phyloP scores from a whole-genome alignment of 306 rosid genomes.

The Vigna reflexopilosa region DNA sequence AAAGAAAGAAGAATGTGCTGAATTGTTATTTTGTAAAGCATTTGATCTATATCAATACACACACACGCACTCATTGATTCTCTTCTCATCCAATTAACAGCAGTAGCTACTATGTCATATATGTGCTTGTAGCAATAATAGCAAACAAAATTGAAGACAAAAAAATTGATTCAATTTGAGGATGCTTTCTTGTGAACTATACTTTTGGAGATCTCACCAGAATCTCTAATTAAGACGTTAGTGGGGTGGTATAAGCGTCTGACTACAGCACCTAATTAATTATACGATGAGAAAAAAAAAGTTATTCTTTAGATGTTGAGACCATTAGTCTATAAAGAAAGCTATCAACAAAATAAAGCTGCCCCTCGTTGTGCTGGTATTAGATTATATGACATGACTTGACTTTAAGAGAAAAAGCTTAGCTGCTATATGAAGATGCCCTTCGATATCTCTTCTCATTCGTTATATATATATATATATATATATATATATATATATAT shows the following conservation, averaged over 20 bases:
- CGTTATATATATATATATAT: no score
- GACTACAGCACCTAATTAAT: neutral
- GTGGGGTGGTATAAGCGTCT: neutral
- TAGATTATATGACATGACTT: neutral
- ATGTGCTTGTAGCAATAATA: no score
- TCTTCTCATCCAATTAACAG: neutral
- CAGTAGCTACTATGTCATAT: neutral
- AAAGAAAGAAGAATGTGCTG: slow-evolving; percentile 35
- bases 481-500: no score
- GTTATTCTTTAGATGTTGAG: neutral
- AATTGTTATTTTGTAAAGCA: slow-evolving; percentile 5
- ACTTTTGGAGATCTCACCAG: neutral
- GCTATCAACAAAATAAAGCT: neutral
- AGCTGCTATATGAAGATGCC: neutral
- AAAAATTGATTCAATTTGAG: neutral
- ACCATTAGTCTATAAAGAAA: neutral
- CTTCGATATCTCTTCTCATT: neutral
- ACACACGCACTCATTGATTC: neutral
- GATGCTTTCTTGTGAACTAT: neutral
- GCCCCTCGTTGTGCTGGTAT: neutral
- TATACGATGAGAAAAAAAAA: neutral
- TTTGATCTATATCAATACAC: no score
- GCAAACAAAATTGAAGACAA: neutral
- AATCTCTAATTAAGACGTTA: neutral
- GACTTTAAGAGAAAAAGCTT: neutral